Base-by-base conservation (phyloP, 1,139 yeast genomes). In the Sugiyamaella castrensis region DNA sequence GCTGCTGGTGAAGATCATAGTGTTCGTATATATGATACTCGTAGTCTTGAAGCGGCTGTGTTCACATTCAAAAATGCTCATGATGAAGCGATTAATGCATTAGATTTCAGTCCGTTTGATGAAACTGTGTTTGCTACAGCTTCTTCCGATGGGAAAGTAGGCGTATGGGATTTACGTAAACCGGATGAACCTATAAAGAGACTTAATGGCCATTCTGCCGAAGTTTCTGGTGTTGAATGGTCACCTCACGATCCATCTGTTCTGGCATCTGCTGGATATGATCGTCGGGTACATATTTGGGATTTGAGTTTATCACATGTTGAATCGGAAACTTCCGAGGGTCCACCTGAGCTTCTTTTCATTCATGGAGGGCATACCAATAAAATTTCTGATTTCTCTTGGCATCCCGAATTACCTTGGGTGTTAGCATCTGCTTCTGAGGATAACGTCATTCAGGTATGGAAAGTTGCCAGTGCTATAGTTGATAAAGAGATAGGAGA, bases 301-400 rank as follows among this genome's bases (percentile, higher is more conserved):
- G 88, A 87, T 61, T 67, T 81, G 3, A 59, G 76, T 2, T 64
- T 67, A 31, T 63, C 66, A 2, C 72, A 69, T 2, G 65, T 66
- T 24, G 76, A 51, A 53, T 63, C 43, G 50, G 70, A 52, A 54
- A 19, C 29, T 2, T 26, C 27, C 3, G 62, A 66, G 39, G 69
- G 67, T 1, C 67, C 70, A 2, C 65, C 71, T 2, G 75, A 71
- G 36, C 68, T 82, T 40, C 52, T 82, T 19, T 91, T 92, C 62
- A 75, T 79, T 32, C 98, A 94, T 66, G 87, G 85, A 10, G 98
- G 98, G 0, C 99, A 92, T 65, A 80, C 92, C 77, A 73, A 85
- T 48, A 91, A 94, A 19, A 87, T 92, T 12, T 83, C 85, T 60
- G 98, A 91, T 63, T 72, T 91, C 40, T 79, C 83, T 41, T 92